Evolutionary conservation across 306 rosid species (phyloP).

Genomic region (Senna siamea): DNA sequence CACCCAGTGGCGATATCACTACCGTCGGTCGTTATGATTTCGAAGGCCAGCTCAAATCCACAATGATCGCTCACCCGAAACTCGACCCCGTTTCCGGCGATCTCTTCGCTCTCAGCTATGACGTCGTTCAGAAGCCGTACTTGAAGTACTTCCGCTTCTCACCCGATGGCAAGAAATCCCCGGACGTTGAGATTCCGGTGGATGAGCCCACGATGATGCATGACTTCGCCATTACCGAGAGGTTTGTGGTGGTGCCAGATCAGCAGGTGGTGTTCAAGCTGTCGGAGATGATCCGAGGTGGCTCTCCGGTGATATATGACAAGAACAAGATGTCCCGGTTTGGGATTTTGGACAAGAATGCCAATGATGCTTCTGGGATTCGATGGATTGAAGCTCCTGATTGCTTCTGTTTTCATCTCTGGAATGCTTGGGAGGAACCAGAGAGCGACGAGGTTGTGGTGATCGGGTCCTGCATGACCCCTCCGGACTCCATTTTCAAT

Average conservation of each 20-base stretch:
- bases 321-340: constrained; percentile 67
- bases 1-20: constrained; percentile 68
- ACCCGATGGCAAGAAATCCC: constrained; percentile 63
- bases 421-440: constrained; percentile 94
- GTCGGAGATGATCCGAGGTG: constrained; percentile 78
- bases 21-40: constrained; percentile 81
- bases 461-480: constrained; percentile 96
- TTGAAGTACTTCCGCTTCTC: constrained; percentile 75
- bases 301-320: constrained; percentile 85
- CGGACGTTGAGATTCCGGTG: constrained; percentile 70
- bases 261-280: constrained; percentile 92
- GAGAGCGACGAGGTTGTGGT: constrained; percentile 78
- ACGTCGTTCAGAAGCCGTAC: constrained; percentile 78
- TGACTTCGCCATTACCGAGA: constrained; percentile 86
- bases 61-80: constrained; percentile 96
- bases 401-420: constrained; percentile 90
- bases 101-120: constrained; percentile 54
- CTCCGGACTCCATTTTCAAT: constrained; percentile 89
- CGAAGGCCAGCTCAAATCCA: constrained; percentile 54
- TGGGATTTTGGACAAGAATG: constrained; percentile 75
- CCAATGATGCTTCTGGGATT: constrained; percentile 47
- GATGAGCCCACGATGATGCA: constrained; percentile 87
- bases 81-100: constrained; percentile 74
- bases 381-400: constrained; percentile 88
- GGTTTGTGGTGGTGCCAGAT: constrained; percentile 77